These are phyloP conservation scores for Elaeagnus macrophylla DNA, from an alignment of 306 rosid genomes.

Conservation along the genomic window DNA sequence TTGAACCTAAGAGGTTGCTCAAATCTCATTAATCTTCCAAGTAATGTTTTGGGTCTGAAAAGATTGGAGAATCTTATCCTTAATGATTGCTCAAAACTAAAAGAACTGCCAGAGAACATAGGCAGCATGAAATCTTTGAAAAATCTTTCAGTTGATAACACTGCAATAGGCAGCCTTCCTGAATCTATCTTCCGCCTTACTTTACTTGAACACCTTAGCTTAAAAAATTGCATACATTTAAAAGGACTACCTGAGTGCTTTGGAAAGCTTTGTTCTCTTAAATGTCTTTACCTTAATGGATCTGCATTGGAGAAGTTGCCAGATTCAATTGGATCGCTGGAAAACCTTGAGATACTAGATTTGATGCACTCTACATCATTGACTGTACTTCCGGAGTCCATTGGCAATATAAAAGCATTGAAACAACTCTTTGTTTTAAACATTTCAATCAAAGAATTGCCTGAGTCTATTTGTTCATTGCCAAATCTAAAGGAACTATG, in stretches of 20 bases:
- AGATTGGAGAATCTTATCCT: constrained; percentile 39
- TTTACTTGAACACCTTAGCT: constrained; percentile 35
- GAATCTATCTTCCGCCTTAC: constrained; percentile 37
- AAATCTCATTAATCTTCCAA: constrained; percentile 35
- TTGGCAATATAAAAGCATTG: constrained; percentile 32
- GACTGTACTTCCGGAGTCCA: constrained; percentile 36
- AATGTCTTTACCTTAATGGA: constrained; percentile 28
- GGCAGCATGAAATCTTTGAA: constrained; percentile 36
- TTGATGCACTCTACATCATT: constrained; percentile 37
- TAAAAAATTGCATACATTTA: constrained; percentile 28
- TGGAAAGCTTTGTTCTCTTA: constrained; percentile 40
- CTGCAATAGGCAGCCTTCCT: constrained; percentile 37
- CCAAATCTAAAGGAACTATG: constrained; percentile 18
- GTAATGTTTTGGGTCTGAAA: constrained; percentile 47
- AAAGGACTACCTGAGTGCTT: constrained; percentile 37
- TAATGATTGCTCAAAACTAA: constrained; percentile 31
- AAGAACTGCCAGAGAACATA: constrained; percentile 38
- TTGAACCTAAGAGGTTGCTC: constrained; percentile 35
- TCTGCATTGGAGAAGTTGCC: constrained; percentile 46
- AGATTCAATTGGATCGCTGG: constrained; percentile 35
- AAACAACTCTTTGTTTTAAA: constrained; percentile 12
- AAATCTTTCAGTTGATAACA: constrained; percentile 30
- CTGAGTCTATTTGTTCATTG: constrained; percentile 42
- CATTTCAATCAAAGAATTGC: constrained; percentile 37
- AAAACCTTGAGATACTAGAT: constrained; percentile 45